Base-by-base conservation (phyloP, 768 basidiomycete genomes). In the Suillus fuscotomentosus region DNA sequence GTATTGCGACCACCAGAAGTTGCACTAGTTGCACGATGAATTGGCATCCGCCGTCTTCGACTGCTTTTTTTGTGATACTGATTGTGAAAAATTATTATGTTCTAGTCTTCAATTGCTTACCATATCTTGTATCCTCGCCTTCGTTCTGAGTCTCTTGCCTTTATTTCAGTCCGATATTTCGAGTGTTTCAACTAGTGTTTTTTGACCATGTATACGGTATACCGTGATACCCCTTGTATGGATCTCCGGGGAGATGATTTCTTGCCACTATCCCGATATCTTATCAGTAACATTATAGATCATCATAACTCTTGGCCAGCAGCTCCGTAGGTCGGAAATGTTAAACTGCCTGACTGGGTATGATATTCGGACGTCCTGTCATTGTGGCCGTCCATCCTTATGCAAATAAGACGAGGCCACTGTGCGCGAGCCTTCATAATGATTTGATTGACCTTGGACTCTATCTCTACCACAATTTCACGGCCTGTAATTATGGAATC, bases 1-100 rank as follows among this genome's bases (percentile, higher is more conserved):
- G 31, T 76, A 67, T 43, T n/a, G 36, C 13, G 10, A 62, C 41
- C 42, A 62, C 42, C 22, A 10, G 17, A 41, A 38, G 20, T 22
- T 43, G 14, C 48, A 13, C 13, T 42, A 41, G 15, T 15, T 24
- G 9, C 5, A 3, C 14, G 24, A 59, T 3, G 24, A 42, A 59
- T 59, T 17, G 2, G 17, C 15, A 36, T n/a, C n/a, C 34, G 8
- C 8, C 15, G 38, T 13, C 7, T 27, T 10, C 20, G 24, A 31
- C 57, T 38, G 10, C 24, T 15, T 4, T 1, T 13, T 27, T 41
- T 20, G 10, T 41, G 15, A 6, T 13, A 6, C 34, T 13, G 3
- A 54, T 34, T 34, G 53, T 54, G 53, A 54, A 54, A 36, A 5
- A 13, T 13, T 54, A 36, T 13, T 54, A 3, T 36, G 11, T n/a